phyloP scores from a whole-genome alignment of 768 basidiomycete species.

The Leccinellum luteum region DNA sequence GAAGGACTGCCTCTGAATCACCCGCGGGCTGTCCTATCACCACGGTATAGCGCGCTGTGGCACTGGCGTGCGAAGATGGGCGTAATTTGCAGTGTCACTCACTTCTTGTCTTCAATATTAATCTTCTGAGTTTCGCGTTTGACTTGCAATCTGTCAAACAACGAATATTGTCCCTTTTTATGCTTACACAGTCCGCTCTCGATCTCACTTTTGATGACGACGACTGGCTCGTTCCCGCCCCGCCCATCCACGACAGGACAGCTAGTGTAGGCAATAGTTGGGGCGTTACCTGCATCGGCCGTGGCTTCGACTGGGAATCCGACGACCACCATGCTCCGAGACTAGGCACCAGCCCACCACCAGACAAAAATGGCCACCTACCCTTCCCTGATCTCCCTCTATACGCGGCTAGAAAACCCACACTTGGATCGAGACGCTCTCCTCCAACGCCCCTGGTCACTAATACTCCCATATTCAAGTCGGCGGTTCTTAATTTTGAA shows the following conservation, averaged over 20 bases:
- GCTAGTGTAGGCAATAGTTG: conserved; percentile 76
- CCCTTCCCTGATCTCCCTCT: conserved; percentile 15
- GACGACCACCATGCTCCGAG: conserved; percentile 32
- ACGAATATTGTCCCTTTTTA: conserved; percentile 27
- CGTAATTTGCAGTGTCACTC: conserved; percentile 3
- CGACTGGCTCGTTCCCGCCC: conserved; percentile 59
- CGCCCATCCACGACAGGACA: conserved; percentile 53
- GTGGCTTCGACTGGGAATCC: conserved; percentile 74
- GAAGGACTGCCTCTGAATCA: not conserved
- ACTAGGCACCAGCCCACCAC: conserved; percentile 2
- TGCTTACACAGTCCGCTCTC: conserved; percentile 59
- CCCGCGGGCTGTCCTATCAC: not conserved
- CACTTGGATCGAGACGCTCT: conserved; percentile 10
- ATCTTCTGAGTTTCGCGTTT: conserved; percentile 1
- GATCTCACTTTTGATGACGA: conserved; percentile 68
- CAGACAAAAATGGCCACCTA: conserved; percentile 7
- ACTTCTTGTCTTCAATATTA: not conserved
- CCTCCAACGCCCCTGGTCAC: conserved; percentile 14
- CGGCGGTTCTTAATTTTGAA: conserved; percentile 21
- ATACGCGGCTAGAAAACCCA: conserved; percentile 5
- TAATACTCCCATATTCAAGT: conserved; percentile 28
- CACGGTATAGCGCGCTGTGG: not conserved
- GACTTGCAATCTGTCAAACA: not conserved
- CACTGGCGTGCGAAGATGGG: conserved; percentile 13
- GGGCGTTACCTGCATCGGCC: conserved; percentile 82